Base-by-base conservation (phyloP, 2,329 filamentous ascomycete species). In the Thielaviopsis euricoi region DNA sequence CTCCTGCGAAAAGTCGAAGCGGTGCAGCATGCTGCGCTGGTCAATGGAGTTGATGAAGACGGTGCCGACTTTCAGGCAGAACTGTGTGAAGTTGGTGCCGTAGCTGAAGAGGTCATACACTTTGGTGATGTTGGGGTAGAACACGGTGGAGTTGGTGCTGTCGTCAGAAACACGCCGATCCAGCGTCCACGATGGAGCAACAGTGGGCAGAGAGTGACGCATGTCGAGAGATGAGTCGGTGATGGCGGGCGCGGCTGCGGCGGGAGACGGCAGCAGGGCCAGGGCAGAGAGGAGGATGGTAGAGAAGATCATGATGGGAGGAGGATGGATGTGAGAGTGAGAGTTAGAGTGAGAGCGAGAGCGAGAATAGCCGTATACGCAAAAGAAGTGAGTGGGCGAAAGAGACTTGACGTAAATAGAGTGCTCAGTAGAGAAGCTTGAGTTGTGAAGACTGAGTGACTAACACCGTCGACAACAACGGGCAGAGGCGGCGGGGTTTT, bases 1-100 rank as follows among this genome's bases (percentile, higher is more conserved):
- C 5, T 50, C 61, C 26, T 56, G 50, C 53, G 64, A 64, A 55
- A 67, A 67, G n/a, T 61, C 63, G 48, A 67, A 67, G 52, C 65
- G 66, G 25, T 67, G 33, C 46, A 68, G 66, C 51, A 66, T 62
- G 29, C 65, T 68, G 57, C 62, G 61, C 59, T 68, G 65, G 52
- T 65, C 60, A 56, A 64, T 63, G 1, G 43, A 53, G 61, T 67
- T 65, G 60, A 57, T 57, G 48, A 62, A 56, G 12, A 53, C 29
- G n/a, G 56, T 50, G 43, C 53, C 53, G 15, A 48, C 50, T 22
- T 46, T 7, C 40, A 52, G 40, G 53, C 56, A 58, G 50, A 58
- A 49, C 22, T 56, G 53, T 12, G 21, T 50, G 25, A 58, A 61
- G 12, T 21, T 56, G 29, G 15, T 21, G 23, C 53, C 58, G 33